Percentiles rank a stretch among this genome's conserved stretches.
Conservation (phyloP, 306 rosid species). For the Dalbergia cochinchinensis region DNA sequence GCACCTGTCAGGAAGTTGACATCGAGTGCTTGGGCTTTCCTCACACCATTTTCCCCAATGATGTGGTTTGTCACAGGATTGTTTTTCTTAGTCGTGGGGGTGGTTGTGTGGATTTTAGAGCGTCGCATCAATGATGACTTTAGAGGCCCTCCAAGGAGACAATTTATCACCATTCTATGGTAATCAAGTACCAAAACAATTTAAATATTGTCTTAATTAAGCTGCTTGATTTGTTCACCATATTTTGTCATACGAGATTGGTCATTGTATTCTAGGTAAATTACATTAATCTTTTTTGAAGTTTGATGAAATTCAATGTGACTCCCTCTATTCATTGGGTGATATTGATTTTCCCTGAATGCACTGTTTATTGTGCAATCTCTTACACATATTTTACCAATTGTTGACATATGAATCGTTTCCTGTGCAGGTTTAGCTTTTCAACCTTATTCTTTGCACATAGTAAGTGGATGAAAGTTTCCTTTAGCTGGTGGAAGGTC, state of each 20-base stretch:
- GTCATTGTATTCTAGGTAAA: not conserved
- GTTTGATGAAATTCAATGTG: no score
- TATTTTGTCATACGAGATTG: not conserved
- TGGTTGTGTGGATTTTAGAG: conserved; percentile 82
- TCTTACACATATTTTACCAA: no score
- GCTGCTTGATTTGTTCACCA: not conserved
- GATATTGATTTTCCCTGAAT: no score
- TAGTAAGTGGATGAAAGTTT: conserved; percentile 56
- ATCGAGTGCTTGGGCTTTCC: conserved; percentile 81
- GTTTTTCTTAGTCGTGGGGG: conserved; percentile 71
- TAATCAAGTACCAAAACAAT: conserved; percentile 22
- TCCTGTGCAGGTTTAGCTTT: conserved; percentile 68
- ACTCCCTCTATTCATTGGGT: no score
- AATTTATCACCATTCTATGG: conserved; percentile 72
- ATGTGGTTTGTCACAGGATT: conserved; percentile 78
- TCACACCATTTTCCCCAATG: conserved; percentile 70
- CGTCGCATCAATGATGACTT: conserved; percentile 77
- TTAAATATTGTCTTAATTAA: no score
- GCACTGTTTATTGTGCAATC: no score
- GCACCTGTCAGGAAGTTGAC: conserved; percentile 63
- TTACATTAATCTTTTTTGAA: no score
- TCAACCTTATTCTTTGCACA: conserved; percentile 81
- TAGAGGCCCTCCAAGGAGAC: conserved; percentile 77
- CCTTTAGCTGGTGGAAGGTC: no score
- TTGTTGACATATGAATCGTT: no score